Base-by-base conservation (phyloP, 2,329 filamentous ascomycete species). In the Pezicula carpinea region DNA sequence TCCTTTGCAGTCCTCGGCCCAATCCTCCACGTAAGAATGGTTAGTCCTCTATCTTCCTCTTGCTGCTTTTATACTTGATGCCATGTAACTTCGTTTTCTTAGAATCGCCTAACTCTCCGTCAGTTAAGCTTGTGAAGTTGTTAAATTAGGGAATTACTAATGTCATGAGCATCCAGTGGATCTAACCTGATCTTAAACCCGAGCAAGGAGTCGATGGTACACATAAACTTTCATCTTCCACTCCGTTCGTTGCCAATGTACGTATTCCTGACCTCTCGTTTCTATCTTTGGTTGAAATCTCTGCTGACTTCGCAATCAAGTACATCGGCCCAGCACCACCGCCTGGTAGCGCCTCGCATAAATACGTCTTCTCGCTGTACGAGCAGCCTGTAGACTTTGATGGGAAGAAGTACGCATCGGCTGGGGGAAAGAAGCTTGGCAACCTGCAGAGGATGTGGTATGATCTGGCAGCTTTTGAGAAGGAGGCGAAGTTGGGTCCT, bases 281-380 rank as follows among this genome's bases (percentile, higher is more conserved):
- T 4, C 6, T 11, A 29, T 29, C 26, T 29, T 29, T 29, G 26
- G 26, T 29, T 11, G 7, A 11, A 29, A 29, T 8, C 13, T 11
- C 10, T 29, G 13, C 26, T 29, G 13, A 29, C 3, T 11, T 29
- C 26, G 13, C 3, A 11, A 29, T 6, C 26, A 29, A 29, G 26
- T 77, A 71, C 52, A 65, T 71, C 43, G 67, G 65, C 0, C 73
- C 74, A 3, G 66, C 61, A 4, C 73, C 74, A 15, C 73, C 73
- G 14, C 68, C 68, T 1, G 54, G 59, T 6, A 71, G 69, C 48
- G 53, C 63, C 7, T 71, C 74, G 15, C 73, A 77, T 56, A 69
- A 74, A 2, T 77, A 77, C 53, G 47, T 67, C 11, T 76, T 75
- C 53, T 64, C 74, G 49, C 55, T 76, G 19, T 76, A 70, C 51